A percentile compares a stretch with the other conserved stretches of the same genome.
Evolutionary conservation across 2,329 filamentous ascomycete species (phyloP).

Genomic region (Xylaria polymorpha): DNA sequence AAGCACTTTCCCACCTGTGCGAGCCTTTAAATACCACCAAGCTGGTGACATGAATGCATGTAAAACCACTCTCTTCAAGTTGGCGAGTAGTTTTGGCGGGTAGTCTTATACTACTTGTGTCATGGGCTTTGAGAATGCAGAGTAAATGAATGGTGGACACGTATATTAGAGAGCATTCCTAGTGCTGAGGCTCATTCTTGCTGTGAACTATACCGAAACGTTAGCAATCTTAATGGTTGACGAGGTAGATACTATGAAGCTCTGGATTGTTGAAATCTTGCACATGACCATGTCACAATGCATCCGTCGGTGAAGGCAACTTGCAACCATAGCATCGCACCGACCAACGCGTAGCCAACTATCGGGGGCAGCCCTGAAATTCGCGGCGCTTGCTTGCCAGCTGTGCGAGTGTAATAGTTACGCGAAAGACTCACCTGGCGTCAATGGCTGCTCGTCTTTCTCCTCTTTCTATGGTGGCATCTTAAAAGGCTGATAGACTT

Average conservation of each 20-base stretch:
- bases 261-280: slow-evolving; percentile 5
- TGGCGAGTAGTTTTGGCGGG: slow-evolving; percentile 12
- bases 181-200: slow-evolving; percentile 22
- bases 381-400: slow-evolving; percentile 14
- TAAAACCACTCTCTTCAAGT: slow-evolving; percentile 25
- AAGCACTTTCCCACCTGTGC: slow-evolving; percentile 44
- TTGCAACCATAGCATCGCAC: slow-evolving; percentile 26
- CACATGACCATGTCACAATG: slow-evolving; percentile 12
- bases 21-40: slow-evolving; percentile 44
- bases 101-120: slow-evolving; percentile 31
- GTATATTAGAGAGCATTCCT: slow-evolving; percentile 43
- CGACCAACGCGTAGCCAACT: slow-evolving; percentile 24
- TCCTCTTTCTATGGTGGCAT: slow-evolving; percentile 15
- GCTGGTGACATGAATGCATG: slow-evolving; percentile 35
- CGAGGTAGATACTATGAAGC: slow-evolving; percentile 8
- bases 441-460: slow-evolving; percentile 20
- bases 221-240: not conserved
- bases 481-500: slow-evolving; percentile 13
- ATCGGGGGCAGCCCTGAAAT: slow-evolving; percentile 8
- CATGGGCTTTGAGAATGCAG: slow-evolving; percentile 39
- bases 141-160: slow-evolving; percentile 28
- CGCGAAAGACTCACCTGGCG: slow-evolving; percentile 3
- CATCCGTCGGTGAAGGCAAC: not conserved
- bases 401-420: slow-evolving; percentile 13
- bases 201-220: slow-evolving; percentile 3